phyloP scores from a whole-genome alignment of 805 yeast genomes.

The Sungouiozyma ichnusensis region DNA sequence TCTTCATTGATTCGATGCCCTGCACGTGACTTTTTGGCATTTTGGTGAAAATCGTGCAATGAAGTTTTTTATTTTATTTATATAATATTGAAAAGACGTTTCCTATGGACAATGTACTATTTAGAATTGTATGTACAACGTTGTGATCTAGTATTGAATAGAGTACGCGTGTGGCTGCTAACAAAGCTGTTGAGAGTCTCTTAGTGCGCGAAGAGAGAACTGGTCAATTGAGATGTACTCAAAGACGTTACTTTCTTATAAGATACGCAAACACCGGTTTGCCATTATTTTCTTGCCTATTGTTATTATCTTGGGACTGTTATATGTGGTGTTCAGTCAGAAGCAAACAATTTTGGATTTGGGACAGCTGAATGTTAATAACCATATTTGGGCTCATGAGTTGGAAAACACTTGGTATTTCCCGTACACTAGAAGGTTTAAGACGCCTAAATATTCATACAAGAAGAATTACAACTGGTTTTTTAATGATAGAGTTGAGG shows the following conservation, averaged over 20 bases:
- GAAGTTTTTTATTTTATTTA: too few species aligned
- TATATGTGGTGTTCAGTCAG: constrained; percentile 14
- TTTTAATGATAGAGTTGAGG: constrained; percentile 41
- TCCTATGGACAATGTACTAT: too few species aligned
- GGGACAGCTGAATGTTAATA: constrained; percentile 15
- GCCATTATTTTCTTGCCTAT: constrained; percentile 18
- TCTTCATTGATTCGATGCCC: too few species aligned
- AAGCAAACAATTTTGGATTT: constrained; percentile 17
- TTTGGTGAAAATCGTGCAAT: too few species aligned
- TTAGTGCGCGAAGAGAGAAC: background rate
- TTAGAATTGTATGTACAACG: too few species aligned
- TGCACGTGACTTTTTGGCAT: too few species aligned
- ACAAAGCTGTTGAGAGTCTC: too few species aligned
- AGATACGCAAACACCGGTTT: constrained; percentile 22
- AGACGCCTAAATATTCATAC: constrained; percentile 39
- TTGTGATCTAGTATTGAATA: too few species aligned
- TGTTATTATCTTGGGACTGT: constrained; percentile 12
- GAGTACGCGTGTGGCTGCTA: too few species aligned
- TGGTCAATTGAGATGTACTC: constrained; percentile 2
- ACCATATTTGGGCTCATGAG: constrained; percentile 30
- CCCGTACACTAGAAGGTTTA: constrained; percentile 26
- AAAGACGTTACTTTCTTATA: constrained; percentile 14
- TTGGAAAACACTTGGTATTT: constrained; percentile 27
- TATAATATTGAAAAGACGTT: too few species aligned
- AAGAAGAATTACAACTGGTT: constrained; percentile 30